Evolutionary conservation across 768 basidiomycete genomes (phyloP), one percentile per base, ranked within the genome.

Genomic region (Amanita polypyramis): DNA sequence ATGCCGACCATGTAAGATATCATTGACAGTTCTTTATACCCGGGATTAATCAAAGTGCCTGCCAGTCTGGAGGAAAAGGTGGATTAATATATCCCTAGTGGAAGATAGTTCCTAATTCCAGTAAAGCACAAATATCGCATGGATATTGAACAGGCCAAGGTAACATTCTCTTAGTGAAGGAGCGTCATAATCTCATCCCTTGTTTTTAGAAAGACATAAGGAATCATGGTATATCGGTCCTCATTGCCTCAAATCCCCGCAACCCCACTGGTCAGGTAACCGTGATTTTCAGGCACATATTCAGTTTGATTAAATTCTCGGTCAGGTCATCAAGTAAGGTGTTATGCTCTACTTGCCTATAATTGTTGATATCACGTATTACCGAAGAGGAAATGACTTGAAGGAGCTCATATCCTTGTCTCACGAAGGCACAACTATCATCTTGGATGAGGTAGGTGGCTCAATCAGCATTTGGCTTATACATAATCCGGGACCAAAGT

Each of bases 201-300:
- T 63, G 45, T 76, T 58, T 65, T 65, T 35, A 85, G 79, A 82
- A 72, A 69, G 90, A 94, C 55, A 89, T 94, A 48, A 73, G 68
- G 35, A 85, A 75, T 1, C 89, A 93, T 65, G 90, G 91, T 11
- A 69, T 94, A 15, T 77, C 83, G 9, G 90, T 94, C 43, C 75
- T 95, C 49, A 69, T 94, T 37, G 86, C 90, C 0, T 92, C 88
- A 19, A 97, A 96, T 65, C 94, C 94, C n/a, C 80, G 93, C 46
- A 97, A 96, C 60, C 93, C 94, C 2, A 96, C 94, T 1, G 92
- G 94, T n/a, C 93, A 95, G 62, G 79, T 83, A 46, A 55, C 29
- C 15, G 39, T 15, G 8, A 45, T 12, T 7, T 14, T 39, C 17
- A 38, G 3, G 40, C 27, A 21, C 44, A 19, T 25, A 30, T 20